Evolutionary conservation across 805 yeast species (phyloP), one percentile per base, ranked within the genome.

Genomic region (Candida sanyiensis): DNA sequence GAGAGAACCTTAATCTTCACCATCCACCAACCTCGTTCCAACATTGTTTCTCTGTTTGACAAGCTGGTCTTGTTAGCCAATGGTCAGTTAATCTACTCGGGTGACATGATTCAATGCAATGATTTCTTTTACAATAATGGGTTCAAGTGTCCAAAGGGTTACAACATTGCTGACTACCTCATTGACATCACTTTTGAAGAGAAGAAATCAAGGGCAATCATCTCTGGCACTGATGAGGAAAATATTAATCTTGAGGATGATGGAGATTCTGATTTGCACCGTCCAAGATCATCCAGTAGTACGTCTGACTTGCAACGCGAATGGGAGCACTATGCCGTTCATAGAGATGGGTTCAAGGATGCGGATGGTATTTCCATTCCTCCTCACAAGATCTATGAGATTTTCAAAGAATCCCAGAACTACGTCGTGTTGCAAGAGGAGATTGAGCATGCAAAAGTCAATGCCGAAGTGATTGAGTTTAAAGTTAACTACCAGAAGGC

Each of bases 1-100:
- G 80, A 83, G 44, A 77, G 97, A 56, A 90, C 98, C 0, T 78
- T 93, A 35, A 76, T 93, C 2, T 83, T 93, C 57, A 87, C 98
- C 0, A 93, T 93, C 48, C 98, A 93, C 63, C 98, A 93, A 58
- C 98, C 98, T 9, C 73, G 98, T 54, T 85, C 96, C 41, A 93
- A 93, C 55, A 90, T 93, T 57, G 97, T 93, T 24, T 80, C 96
- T 0, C 63, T 86, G 41, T 93, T 93, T 60, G 96, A 90, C 56
- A 80, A 81, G 51, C 70, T 93, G 35, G 61, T 90, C 2, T 65
- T 93, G 35, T 67, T 93, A 38, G 82, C 96, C 19, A 83, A 83
- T 46, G 97, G 98, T 44, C 78, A 79, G 47, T 65, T 87, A 58
- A 81, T 89, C 3, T 93, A 83, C 56, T 85, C 96, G 0, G 98